phyloP scores from a whole-genome alignment of 1,284 basidiomycete species.

The Schizophyllum amplum region DNA sequence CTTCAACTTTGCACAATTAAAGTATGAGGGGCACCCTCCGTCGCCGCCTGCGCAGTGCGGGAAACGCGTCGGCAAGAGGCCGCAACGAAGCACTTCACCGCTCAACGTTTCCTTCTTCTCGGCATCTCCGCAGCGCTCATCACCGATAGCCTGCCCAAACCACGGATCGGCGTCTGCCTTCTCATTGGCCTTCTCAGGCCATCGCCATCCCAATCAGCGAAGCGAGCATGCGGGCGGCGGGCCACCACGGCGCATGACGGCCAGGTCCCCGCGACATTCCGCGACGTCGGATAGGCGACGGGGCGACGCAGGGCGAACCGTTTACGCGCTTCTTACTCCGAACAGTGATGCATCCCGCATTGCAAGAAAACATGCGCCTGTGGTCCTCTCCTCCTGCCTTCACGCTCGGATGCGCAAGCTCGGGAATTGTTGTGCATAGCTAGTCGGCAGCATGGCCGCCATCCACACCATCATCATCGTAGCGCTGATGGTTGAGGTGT shows the following conservation, averaged over 20 bases:
- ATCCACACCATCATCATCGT: background rate
- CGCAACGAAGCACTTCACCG: too few species aligned
- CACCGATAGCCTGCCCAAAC: too few species aligned
- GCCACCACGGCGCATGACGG: too few species aligned
- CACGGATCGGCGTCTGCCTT: too few species aligned
- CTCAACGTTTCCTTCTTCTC: too few species aligned
- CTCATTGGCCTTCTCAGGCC: background rate
- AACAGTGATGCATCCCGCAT: background rate
- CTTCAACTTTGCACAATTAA: too few species aligned
- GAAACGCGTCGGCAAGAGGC: too few species aligned
- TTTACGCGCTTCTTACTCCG: background rate
- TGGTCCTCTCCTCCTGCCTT: background rate
- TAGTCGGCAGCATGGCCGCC: background rate
- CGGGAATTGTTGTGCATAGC: background rate
- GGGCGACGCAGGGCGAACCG: background rate
- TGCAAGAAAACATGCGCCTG: background rate
- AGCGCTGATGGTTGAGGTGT: background rate
- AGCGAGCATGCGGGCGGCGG: background rate
- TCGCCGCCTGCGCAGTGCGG: too few species aligned
- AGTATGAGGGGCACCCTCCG: too few species aligned
- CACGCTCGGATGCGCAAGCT: background rate
- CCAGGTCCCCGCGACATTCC: too few species aligned
- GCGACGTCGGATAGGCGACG: background rate
- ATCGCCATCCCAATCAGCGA: background rate
- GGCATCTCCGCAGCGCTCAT: too few species aligned